A percentile compares a stretch with the other conserved stretches of the same genome.
Evolutionary conservation across 177 flowering plant species (phyloP).

Genomic region (Tripterygium wilfordii): DNA sequence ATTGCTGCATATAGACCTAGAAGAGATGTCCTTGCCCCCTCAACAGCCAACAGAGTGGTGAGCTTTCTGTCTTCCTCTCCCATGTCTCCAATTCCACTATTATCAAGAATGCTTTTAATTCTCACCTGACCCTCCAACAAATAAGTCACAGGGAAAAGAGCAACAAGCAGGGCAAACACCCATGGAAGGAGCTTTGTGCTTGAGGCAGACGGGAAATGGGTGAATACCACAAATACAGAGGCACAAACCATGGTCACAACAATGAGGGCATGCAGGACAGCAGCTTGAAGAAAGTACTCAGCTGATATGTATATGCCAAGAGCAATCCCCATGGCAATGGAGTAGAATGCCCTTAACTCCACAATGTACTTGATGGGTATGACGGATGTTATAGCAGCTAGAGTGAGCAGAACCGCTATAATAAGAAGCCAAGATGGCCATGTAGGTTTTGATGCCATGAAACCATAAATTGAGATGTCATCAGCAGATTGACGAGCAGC

Average conservation of each 20-base stretch:
- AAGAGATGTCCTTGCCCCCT: conserved; percentile 94
- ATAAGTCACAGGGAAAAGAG: conserved; percentile 95
- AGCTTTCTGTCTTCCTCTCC: conserved; percentile 69
- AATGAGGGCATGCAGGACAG: conserved; percentile 68
- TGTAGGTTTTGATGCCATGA: conserved; percentile 70
- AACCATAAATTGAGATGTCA: conserved; percentile 92
- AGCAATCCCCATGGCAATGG: conserved; percentile 79
- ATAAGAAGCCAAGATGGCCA: conserved; percentile 99
- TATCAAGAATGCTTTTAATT: conserved; percentile 39
- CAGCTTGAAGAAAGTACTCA: conserved; percentile 79
- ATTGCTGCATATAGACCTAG: conserved; percentile 93
- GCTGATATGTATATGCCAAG: conserved; percentile 88
- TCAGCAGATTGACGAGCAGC: conserved; percentile 83
- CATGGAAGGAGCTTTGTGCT: conserved; percentile 88
- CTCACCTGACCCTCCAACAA: conserved; percentile 90
- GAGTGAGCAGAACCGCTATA: conserved; percentile 66
- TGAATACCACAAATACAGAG: conserved; percentile 86
- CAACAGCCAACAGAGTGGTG: conserved; percentile 71
- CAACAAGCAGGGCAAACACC: conserved; percentile 94
- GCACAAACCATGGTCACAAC: conserved; percentile 77
- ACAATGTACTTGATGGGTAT: conserved; percentile 92
- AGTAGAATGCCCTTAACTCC: conserved; percentile 73
- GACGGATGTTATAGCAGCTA: conserved; percentile 75
- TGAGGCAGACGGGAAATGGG: conserved; percentile 96
- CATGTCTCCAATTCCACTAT: conserved; percentile 31